Percentiles rank a stretch among this genome's conserved stretches.
Evolutionary conservation across 371 early-diverging fungal genomes (phyloP).

Genomic region (Circinella minor): DNA sequence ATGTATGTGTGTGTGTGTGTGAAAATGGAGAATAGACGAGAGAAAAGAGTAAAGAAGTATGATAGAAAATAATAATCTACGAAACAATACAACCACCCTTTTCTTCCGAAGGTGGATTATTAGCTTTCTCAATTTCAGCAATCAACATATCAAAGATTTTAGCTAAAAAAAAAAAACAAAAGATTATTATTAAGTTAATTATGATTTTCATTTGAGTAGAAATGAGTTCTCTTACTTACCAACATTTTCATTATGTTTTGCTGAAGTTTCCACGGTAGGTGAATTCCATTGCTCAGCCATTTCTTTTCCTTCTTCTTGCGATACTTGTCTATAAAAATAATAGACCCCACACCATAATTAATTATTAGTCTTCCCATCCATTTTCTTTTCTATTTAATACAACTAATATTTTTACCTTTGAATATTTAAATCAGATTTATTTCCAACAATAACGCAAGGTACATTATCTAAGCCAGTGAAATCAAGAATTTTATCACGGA

Average conservation of each 20-base stretch:
- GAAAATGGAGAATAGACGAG: too few species aligned
- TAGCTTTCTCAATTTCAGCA: slow-evolving; percentile 69
- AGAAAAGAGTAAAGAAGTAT: too few species aligned
- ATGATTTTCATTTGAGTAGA: background rate
- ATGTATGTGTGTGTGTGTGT: too few species aligned
- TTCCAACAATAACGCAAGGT: slow-evolving; percentile 92
- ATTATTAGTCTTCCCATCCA: background rate
- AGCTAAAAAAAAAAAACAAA: slow-evolving; percentile 36
- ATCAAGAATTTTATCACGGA: slow-evolving; percentile 95
- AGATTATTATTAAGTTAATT: background rate
- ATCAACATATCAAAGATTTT: slow-evolving; percentile 73
- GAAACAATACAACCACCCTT: slow-evolving; percentile 57
- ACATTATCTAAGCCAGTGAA: slow-evolving; percentile 90
- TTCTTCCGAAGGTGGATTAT: slow-evolving; percentile 64
- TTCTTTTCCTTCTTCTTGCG: slow-evolving; percentile 77
- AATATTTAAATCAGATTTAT: slow-evolving; percentile 86
- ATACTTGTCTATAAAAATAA: slow-evolving; percentile 64
- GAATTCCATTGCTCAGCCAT: slow-evolving; percentile 84
- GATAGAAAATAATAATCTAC: slow-evolving; percentile 22
- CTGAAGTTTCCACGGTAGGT: slow-evolving; percentile 87
- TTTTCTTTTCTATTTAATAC: background rate
- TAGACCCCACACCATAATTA: background rate
- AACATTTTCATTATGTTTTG: slow-evolving; percentile 91
- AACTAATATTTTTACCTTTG: slow-evolving; percentile 56
- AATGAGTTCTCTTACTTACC: slow-evolving; percentile 46